Percentiles rank a stretch among this genome's conserved stretches.
phyloP scores from a whole-genome alignment of 495 filamentous ascomycete genomes.

The Talaromyces stipitatus region DNA sequence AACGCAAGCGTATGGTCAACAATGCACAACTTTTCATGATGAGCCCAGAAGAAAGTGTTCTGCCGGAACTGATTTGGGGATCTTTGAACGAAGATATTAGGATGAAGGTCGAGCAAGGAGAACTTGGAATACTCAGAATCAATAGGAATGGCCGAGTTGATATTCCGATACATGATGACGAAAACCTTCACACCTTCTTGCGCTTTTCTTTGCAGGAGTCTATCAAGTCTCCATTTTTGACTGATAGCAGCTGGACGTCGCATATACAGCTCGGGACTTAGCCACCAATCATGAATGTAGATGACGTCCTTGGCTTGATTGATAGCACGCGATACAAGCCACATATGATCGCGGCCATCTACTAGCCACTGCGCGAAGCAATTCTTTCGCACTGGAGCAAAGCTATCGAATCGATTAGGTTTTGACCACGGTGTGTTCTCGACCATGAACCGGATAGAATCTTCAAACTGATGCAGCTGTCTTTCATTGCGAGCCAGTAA shows the following conservation, averaged over 20 bases:
- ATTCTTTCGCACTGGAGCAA: slow-evolving; percentile 78
- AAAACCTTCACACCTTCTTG: slow-evolving; percentile 96
- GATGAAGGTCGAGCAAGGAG: slow-evolving; percentile 89
- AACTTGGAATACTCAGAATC: slow-evolving; percentile 99
- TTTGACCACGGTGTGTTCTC: slow-evolving; percentile 71
- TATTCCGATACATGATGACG: slow-evolving; percentile 96
- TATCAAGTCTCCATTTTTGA: slow-evolving; percentile 96
- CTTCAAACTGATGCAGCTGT: slow-evolving; percentile 84
- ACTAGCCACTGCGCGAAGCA: slow-evolving; percentile 97
- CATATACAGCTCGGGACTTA: slow-evolving; percentile 95
- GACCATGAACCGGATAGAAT: slow-evolving; percentile 81
- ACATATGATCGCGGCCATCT: slow-evolving; percentile 97
- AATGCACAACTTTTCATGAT: slow-evolving; percentile 94
- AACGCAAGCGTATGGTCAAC: slow-evolving; percentile 97
- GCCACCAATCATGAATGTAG: slow-evolving; percentile 99
- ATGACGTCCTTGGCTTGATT: slow-evolving; percentile 98
- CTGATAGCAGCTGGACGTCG: slow-evolving; percentile 91
- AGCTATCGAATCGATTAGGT: slow-evolving; percentile 83
- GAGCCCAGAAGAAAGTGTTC: slow-evolving; percentile 99
- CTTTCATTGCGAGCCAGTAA: slow-evolving; percentile 89
- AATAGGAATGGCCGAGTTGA: slow-evolving; percentile 95
- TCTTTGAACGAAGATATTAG: slow-evolving; percentile 91
- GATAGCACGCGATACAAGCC: slow-evolving; percentile 95
- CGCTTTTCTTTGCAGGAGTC: slow-evolving; percentile 89
- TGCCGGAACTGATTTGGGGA: slow-evolving; percentile 97